Conservation (phyloP, 2,329 filamentous ascomycete species). For the Hawksworthiomyces lignivorus region DNA sequence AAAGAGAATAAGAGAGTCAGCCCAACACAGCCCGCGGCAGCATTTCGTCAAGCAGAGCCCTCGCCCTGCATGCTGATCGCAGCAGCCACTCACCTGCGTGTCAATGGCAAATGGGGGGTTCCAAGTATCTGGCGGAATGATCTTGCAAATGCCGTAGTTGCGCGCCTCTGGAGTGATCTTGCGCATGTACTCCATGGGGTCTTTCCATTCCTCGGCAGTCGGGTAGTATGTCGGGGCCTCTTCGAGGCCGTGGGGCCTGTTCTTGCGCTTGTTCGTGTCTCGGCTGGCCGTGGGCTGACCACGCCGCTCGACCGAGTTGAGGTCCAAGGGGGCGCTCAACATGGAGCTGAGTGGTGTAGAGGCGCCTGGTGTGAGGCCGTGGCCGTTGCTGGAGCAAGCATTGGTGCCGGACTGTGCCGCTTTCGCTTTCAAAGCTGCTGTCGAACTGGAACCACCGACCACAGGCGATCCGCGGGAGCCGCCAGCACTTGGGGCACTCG, state of each 20-base stretch:
- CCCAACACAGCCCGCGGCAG: too few species aligned
- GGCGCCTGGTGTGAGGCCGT: constrained; percentile 22
- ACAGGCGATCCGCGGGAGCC: constrained; percentile 47
- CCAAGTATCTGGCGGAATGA: constrained; percentile 90
- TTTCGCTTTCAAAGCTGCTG: too few species aligned
- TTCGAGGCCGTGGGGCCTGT: constrained; percentile 72
- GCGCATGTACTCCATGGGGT: constrained; percentile 87
- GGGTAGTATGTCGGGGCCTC: constrained; percentile 89
- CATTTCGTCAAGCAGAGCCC: too few species aligned
- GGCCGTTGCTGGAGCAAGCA: constrained; percentile 31
- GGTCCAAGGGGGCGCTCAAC: constrained; percentile 60
- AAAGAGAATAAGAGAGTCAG: too few species aligned
- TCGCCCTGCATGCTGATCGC: too few species aligned
- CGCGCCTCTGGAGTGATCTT: constrained; percentile 82
- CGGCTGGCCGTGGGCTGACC: constrained; percentile 71
- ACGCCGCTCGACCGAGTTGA: constrained; percentile 85
- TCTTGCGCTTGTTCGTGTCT: constrained; percentile 69
- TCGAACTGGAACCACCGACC: too few species aligned
- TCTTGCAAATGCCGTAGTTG: constrained; percentile 89
- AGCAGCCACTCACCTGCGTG: constrained; percentile 68
- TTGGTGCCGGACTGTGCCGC: constrained; percentile 43
- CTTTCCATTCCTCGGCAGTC: constrained; percentile 88
- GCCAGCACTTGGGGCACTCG: constrained; percentile 32
- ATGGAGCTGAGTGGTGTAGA: constrained; percentile 49
- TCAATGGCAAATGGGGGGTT: constrained; percentile 94